A percentile compares a stretch with the other conserved stretches of the same genome.
These are phyloP conservation scores for Diplotaxis tenuifolia DNA, from an alignment of 345 rosid genomes.

Conservation along the genomic window DNA sequence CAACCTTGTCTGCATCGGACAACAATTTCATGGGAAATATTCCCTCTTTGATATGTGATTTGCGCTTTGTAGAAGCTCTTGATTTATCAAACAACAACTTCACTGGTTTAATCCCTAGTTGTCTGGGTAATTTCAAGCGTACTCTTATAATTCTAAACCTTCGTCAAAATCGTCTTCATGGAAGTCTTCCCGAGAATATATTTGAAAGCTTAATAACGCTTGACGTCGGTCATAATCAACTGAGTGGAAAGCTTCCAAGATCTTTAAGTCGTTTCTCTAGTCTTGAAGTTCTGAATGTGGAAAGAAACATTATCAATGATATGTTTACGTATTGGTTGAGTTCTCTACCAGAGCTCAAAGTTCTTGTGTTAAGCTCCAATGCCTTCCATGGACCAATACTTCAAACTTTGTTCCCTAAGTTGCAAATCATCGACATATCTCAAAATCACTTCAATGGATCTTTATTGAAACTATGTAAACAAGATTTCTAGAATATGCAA, in stretches of 20 bases:
- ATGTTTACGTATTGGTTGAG: background rate
- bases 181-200: background rate
- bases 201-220: background rate
- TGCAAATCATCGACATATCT: background rate
- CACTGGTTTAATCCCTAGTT: background rate
- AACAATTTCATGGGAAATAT: background rate
- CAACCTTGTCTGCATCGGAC: background rate
- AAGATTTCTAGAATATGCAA: too few relatives aligned
- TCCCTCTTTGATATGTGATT: background rate
- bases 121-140: background rate
- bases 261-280: background rate
- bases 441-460: background rate
- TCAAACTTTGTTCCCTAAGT: background rate
- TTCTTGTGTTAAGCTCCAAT: background rate
- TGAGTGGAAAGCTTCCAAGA: background rate
- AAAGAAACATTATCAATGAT: background rate
- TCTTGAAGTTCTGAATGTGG: background rate
- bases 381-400: background rate
- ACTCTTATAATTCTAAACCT: background rate
- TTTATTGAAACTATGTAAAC: too few relatives aligned
- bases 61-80: background rate
- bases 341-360: background rate
- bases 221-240: background rate
- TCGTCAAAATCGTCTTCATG: background rate
- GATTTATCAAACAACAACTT: background rate